Percentiles rank a stretch among this genome's conserved stretches.
Conservation (phyloP, 257 asterid species). For the Solanum microdontum region DNA sequence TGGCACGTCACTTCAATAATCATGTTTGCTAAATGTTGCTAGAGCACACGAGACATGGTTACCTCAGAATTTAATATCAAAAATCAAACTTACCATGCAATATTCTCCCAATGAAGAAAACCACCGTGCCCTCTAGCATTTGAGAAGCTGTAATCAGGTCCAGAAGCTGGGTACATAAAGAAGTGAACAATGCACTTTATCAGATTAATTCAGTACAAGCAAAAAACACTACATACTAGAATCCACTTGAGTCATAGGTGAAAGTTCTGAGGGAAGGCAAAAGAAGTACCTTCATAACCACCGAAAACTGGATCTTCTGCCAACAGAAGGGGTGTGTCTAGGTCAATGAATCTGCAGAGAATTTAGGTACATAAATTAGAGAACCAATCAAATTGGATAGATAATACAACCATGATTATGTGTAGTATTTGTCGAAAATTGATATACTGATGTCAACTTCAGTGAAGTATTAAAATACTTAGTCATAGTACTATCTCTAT, state of each 20-base stretch:
- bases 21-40: background rate
- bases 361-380: background rate
- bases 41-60: background rate
- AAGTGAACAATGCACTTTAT: background rate
- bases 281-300: slow-evolving; percentile 69
- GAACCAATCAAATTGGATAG: background rate
- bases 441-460: background rate
- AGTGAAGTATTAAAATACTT: background rate
- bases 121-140: slow-evolving; percentile 90
- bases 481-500: background rate
- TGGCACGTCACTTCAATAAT: background rate
- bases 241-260: background rate
- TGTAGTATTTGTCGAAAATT: background rate
- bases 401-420: background rate
- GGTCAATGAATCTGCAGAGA: slow-evolving; percentile 56
- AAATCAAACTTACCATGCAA: slow-evolving; percentile 36
- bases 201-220: background rate
- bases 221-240: background rate
- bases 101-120: slow-evolving; percentile 66
- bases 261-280: background rate
- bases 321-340: slow-evolving; percentile 78
- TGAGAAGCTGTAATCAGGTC: slow-evolving; percentile 69
- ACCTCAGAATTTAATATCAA: background rate
- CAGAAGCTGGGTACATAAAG: slow-evolving; percentile 40
- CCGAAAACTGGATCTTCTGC: slow-evolving; percentile 85